phyloP scores from a whole-genome alignment of 73 alveolate species.

The Stentor roeselii region DNA sequence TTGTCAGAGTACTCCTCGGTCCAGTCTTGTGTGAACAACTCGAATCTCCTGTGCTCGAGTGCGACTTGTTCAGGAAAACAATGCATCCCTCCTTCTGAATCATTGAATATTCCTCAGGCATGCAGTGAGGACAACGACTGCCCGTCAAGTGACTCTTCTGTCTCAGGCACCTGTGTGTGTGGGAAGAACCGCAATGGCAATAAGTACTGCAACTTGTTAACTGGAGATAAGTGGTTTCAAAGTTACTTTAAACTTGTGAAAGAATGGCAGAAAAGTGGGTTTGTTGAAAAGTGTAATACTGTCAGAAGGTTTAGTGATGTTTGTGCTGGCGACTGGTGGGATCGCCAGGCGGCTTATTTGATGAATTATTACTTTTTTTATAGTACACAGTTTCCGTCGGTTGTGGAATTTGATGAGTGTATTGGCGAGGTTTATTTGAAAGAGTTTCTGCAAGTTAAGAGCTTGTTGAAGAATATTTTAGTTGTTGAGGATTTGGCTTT shows the following conservation, averaged over 20 bases:
- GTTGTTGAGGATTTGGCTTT: neutral
- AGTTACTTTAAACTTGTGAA: neutral
- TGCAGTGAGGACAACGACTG: neutral
- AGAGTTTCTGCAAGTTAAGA: neutral
- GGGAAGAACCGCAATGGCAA: neutral
- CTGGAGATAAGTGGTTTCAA: neutral
- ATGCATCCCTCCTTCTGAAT: neutral
- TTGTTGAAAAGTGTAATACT: neutral
- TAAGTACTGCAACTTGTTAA: neutral
- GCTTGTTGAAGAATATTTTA: neutral
- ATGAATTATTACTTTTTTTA: neutral
- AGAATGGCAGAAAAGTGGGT: neutral
- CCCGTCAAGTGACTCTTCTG: constrained; percentile 11
- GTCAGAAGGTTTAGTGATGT: constrained; percentile 6
- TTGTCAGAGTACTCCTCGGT: neutral
- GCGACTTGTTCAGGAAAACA: neutral
- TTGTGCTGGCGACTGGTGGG: constrained; percentile 3
- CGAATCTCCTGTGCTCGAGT: neutral
- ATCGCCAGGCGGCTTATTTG: neutral
- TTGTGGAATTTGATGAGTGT: constrained; percentile 10
- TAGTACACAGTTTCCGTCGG: neutral
- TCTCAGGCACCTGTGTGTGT: constrained; percentile 3
- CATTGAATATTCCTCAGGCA: neutral
- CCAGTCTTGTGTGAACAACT: neutral
- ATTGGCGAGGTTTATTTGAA: neutral